Conservation (phyloP, 2,329 filamentous ascomycete species). For the Plectosphaerella sp. region DNA sequence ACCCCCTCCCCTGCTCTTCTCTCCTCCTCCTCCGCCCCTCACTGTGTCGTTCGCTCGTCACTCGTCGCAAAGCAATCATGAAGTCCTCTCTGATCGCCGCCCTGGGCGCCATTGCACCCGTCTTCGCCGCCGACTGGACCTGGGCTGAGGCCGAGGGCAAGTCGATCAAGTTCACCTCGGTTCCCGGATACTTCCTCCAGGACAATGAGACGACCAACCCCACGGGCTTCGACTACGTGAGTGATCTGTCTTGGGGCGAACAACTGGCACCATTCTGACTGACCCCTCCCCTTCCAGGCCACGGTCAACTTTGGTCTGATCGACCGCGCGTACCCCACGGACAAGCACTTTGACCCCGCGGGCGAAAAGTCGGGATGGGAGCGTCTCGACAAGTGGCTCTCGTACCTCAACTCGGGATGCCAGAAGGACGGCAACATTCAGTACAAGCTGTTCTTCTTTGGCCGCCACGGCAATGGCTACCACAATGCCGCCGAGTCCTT, state of each 20-base stretch:
- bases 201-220: constrained; percentile 54
- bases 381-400: constrained; percentile 56
- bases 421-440: constrained; percentile 35
- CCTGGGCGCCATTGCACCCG: constrained; percentile 18
- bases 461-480: constrained; percentile 65
- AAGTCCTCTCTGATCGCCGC: constrained; percentile 23
- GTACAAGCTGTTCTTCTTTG: constrained; percentile 66
- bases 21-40: too few species aligned
- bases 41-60: too few species aligned
- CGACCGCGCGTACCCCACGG: constrained; percentile 55
- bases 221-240: constrained; percentile 59
- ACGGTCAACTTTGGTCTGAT: constrained; percentile 62
- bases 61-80: constrained; percentile 17
- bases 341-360: constrained; percentile 33
- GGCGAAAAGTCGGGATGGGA: constrained; percentile 56
- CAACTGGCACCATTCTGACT: not conserved
- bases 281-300: constrained; percentile 33
- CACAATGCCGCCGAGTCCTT: constrained; percentile 60
- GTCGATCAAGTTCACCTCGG: constrained; percentile 55
- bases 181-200: constrained; percentile 61
- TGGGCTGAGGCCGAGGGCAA: constrained; percentile 26
- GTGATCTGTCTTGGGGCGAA: constrained; percentile 11
- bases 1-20: too few species aligned
- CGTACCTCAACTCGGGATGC: constrained; percentile 42
- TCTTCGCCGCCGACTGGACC: constrained; percentile 16